These are phyloP conservation scores for Cryphonectria parasitica DNA, from an alignment of 2,329 filamentous ascomycete species.

Conservation along the genomic window DNA sequence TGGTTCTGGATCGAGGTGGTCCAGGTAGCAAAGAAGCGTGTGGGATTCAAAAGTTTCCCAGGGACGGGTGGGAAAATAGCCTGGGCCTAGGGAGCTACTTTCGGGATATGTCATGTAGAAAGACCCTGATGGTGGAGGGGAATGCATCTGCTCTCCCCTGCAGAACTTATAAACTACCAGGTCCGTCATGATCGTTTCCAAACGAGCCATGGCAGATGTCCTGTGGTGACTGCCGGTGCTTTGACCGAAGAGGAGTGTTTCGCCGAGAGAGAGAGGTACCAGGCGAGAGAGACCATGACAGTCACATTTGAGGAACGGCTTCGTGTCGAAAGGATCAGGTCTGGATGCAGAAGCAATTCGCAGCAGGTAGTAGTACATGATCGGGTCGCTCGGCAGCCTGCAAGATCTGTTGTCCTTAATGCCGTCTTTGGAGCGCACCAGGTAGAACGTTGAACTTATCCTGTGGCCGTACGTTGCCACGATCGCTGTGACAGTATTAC, in stretches of 20 bases:
- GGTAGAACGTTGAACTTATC: background rate
- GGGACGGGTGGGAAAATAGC: background rate
- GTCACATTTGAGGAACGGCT: conserved; percentile 3
- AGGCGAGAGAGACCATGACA: background rate
- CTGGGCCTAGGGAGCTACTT: background rate
- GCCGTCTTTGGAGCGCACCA: background rate
- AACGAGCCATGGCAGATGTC: background rate
- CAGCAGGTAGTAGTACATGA: background rate
- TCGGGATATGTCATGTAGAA: background rate
- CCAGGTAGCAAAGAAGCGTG: background rate
- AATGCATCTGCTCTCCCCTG: background rate
- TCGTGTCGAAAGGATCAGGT: background rate
- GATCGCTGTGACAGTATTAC: background rate
- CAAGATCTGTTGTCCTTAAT: background rate
- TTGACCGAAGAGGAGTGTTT: background rate
- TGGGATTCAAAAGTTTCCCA: background rate
- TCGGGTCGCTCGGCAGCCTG: background rate
- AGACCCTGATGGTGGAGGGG: background rate
- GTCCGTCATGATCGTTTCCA: background rate
- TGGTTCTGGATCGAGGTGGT: background rate
- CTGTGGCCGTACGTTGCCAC: background rate
- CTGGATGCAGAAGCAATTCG: background rate
- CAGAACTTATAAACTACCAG: background rate
- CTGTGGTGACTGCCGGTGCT: background rate
- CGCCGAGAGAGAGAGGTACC: background rate